Percentiles rank a stretch among this genome's conserved stretches.
These are phyloP conservation scores for Fusarium sp. DNA, from an alignment of 2,329 filamentous ascomycete genomes.

Conservation along the genomic window DNA sequence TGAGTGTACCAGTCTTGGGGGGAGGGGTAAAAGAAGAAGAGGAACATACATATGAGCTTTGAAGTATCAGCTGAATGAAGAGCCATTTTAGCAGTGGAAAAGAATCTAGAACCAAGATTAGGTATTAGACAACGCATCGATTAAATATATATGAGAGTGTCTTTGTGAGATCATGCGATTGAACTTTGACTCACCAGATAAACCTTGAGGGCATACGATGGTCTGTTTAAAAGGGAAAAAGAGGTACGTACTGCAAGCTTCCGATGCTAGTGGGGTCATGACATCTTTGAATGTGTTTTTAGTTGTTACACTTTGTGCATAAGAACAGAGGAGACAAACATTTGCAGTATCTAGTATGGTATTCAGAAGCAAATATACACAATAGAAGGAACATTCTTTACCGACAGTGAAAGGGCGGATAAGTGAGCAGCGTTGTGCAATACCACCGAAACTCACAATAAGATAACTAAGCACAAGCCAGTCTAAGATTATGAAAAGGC, in stretches of 20 bases:
- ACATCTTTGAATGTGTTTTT: conserved; percentile 37
- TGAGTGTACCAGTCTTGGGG: conserved; percentile 1
- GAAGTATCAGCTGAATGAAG: conserved; percentile 56
- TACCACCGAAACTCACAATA: too few species aligned
- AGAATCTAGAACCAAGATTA: conserved; percentile 33
- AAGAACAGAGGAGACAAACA: neutral
- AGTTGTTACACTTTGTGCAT: conserved; percentile 16
- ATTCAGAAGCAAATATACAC: too few species aligned
- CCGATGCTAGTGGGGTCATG: conserved; percentile 36
- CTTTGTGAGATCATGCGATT: conserved; percentile 29
- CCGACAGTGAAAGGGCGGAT: too few species aligned
- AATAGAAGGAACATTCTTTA: too few species aligned
- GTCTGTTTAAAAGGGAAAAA: conserved; percentile 23
- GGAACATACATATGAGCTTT: conserved; percentile 64
- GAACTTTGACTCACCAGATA: conserved; percentile 24
- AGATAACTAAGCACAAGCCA: too few species aligned
- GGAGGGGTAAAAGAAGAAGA: conserved; percentile 1
- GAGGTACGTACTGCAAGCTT: conserved; percentile 35
- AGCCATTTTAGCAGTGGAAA: conserved; percentile 57
- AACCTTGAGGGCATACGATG: conserved; percentile 26
- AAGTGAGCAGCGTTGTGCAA: too few species aligned
- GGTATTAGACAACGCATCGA: conserved; percentile 44
- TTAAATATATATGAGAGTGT: conserved; percentile 17
- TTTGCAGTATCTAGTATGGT: neutral
- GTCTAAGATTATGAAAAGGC: too few species aligned